Conservation (phyloP, 371 early-diverging fungal species). For the Coemansia sp. region DNA sequence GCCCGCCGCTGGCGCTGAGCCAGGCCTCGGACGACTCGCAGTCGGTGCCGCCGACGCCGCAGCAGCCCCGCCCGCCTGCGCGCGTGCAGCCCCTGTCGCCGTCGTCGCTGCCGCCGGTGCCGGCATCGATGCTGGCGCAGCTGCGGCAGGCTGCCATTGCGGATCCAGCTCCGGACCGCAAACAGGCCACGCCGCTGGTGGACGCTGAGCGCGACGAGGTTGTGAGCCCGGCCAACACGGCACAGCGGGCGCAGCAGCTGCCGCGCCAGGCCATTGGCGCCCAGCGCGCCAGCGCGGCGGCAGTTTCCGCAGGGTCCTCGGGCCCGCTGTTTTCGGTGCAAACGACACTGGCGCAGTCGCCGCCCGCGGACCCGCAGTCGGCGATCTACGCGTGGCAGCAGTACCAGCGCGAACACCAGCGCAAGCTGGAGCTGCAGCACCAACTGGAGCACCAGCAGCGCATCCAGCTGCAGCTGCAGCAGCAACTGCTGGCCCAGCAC, state of each 20-base stretch:
- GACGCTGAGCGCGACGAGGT: slow-evolving; percentile 34
- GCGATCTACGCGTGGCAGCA: slow-evolving; percentile 40
- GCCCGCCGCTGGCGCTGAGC: slow-evolving; percentile 2
- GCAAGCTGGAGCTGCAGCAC: slow-evolving; percentile 26
- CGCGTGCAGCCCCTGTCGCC: not conserved
- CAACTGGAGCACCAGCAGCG: slow-evolving; percentile 32
- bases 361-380: not conserved
- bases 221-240: not conserved
- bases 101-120: not conserved
- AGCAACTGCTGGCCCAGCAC: slow-evolving; percentile 14
- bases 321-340: slow-evolving; percentile 1
- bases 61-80: not conserved
- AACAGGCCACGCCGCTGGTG: slow-evolving; percentile 8
- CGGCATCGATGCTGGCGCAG: slow-evolving; percentile 2
- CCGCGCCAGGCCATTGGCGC: not conserved
- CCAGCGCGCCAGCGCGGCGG: not conserved
- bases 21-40: not conserved
- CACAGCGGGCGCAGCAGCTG: not conserved
- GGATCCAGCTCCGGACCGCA: not conserved
- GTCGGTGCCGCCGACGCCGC: slow-evolving; percentile 26
- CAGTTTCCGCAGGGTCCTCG: not conserved
- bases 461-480: slow-evolving; percentile 24
- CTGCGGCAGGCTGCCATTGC: not conserved
- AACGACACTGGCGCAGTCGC: slow-evolving; percentile 6
- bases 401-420: slow-evolving; percentile 38